phyloP scores from a whole-genome alignment of 2,329 filamentous ascomycete genomes.

The Trichoderma arundinaceum region DNA sequence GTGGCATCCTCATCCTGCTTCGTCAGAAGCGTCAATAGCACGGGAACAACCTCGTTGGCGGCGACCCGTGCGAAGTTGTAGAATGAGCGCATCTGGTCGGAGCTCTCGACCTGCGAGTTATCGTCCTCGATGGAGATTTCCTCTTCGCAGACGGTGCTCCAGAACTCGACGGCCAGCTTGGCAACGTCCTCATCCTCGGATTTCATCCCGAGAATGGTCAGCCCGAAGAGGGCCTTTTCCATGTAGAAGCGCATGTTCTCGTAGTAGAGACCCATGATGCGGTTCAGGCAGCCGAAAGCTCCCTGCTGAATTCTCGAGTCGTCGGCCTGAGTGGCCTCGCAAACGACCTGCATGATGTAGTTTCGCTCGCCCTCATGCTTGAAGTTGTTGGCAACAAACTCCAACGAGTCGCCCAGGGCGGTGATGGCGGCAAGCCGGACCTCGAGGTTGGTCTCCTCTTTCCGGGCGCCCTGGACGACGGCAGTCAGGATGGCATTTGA shows the following conservation, averaged over 20 bases:
- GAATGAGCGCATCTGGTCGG: constrained; percentile 85
- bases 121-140: constrained; percentile 98
- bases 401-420: constrained; percentile 92
- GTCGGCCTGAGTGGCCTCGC: constrained; percentile 93
- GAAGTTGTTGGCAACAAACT: constrained; percentile 98
- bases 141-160: constrained; percentile 99
- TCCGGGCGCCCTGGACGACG: constrained; percentile 94
- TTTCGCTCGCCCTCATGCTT: constrained; percentile 99
- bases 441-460: constrained; percentile 91
- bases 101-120: constrained; percentile 76
- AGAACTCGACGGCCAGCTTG: constrained; percentile 98
- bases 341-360: constrained; percentile 99
- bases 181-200: constrained; percentile 96
- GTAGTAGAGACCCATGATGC: constrained; percentile 98
- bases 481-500: constrained; percentile 98
- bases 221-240: constrained; percentile 98
- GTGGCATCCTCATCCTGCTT: constrained; percentile 97
- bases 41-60: constrained; percentile 90
- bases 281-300: constrained; percentile 95
- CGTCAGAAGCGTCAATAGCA: constrained; percentile 84
- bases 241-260: constrained; percentile 99
- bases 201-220: constrained; percentile 99
- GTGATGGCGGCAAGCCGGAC: constrained; percentile 92
- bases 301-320: constrained; percentile 93
- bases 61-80: constrained; percentile 96